Evolutionary conservation across 2,329 filamentous ascomycete species (phyloP).

Genomic region (Clonostachys rhizophaga): DNA sequence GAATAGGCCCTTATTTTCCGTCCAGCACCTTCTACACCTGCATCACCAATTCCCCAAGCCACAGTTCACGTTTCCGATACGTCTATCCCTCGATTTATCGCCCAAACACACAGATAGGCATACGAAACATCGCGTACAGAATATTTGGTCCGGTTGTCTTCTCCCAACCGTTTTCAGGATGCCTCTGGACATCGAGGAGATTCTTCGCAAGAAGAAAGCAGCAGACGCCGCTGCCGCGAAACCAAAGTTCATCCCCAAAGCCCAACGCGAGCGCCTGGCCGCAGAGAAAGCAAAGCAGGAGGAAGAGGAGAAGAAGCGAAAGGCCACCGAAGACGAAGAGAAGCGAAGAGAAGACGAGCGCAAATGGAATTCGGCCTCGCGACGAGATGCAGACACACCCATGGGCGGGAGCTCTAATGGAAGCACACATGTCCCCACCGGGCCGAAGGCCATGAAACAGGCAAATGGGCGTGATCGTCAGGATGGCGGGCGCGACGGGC

Average conservation of each 20-base stretch:
- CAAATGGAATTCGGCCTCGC: conserved; percentile 17
- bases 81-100: too few relatives aligned
- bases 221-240: conserved; percentile 81
- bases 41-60: too few relatives aligned
- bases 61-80: too few relatives aligned
- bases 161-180: conserved; percentile 9
- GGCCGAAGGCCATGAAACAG: conserved; percentile 61
- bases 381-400: conserved; percentile 5
- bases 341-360: conserved; percentile 63
- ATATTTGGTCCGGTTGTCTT: too few relatives aligned
- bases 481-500: conserved; percentile 6
- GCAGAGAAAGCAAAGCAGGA: conserved; percentile 73
- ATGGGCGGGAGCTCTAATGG: conserved; percentile 7
- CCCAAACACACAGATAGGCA: too few relatives aligned
- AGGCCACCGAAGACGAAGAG: conserved; percentile 55
- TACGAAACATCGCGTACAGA: too few relatives aligned
- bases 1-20: too few relatives aligned
- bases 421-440: conserved; percentile 53
- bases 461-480: conserved; percentile 28
- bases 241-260: conserved; percentile 82
- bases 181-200: conserved; percentile 75
- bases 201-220: conserved; percentile 80
- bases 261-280: conserved; percentile 74
- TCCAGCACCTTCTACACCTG: too few relatives aligned
- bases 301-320: conserved; percentile 50